These are phyloP conservation scores for Lentinula sp. DNA, from an alignment of 768 basidiomycete species.

Conservation along the genomic window DNA sequence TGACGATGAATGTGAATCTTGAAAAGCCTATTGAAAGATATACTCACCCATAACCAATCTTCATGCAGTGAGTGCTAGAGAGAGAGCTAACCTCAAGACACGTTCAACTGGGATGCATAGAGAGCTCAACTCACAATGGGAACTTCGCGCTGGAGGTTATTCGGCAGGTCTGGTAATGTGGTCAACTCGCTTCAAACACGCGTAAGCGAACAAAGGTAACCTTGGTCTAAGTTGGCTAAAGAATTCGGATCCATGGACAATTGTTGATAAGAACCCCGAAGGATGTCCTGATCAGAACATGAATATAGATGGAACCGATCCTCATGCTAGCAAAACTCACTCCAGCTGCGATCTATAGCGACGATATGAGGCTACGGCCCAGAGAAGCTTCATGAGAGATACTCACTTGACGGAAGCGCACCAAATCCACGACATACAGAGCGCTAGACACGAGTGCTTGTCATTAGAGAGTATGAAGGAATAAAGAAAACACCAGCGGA, in stretches of 20 bases:
- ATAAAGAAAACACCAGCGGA: slow-evolving; percentile 18
- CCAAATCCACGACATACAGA: slow-evolving; percentile 92
- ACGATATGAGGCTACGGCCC: neutral
- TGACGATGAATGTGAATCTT: neutral
- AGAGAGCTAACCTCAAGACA: slow-evolving; percentile 1
- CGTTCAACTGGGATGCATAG: neutral
- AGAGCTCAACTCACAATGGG: slow-evolving; percentile 68
- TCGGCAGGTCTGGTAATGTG: slow-evolving; percentile 71
- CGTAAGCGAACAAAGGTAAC: slow-evolving; percentile 25
- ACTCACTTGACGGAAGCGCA: slow-evolving; percentile 84
- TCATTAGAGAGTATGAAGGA: neutral
- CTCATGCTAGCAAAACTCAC: slow-evolving; percentile 22
- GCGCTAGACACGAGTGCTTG: slow-evolving; percentile 48
- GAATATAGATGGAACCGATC: neutral
- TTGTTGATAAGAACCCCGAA: slow-evolving; percentile 88
- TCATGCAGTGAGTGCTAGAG: slow-evolving; percentile 77
- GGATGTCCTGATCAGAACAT: slow-evolving; percentile 56
- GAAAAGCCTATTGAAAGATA: neutral
- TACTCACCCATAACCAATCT: slow-evolving; percentile 90
- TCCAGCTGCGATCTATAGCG: slow-evolving; percentile 42
- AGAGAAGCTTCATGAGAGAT: neutral
- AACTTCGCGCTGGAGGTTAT: slow-evolving; percentile 87
- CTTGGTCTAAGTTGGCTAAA: slow-evolving; percentile 92
- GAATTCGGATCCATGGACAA: slow-evolving; percentile 94
- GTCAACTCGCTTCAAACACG: neutral